Evolutionary conservation across 306 rosid species (phyloP), one percentile per base, ranked within the genome.

Genomic region (Prunus mume): DNA sequence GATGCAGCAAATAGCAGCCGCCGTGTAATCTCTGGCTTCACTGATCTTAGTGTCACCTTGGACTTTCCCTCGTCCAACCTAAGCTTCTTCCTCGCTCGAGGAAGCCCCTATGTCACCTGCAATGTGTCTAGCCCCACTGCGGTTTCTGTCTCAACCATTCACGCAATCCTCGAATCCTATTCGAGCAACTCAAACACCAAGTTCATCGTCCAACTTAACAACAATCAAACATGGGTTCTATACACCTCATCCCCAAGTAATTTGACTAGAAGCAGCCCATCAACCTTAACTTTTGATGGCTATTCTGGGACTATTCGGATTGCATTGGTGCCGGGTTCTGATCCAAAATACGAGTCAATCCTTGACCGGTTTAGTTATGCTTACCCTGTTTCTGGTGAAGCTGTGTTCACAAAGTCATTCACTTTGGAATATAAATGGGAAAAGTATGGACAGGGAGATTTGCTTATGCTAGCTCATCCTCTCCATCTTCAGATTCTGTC

Each of bases 391-490:
- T 90, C 97, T 2, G 98, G 98, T 22, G 78, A 81, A 25, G 91
- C 91, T 28, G 45, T 66, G 38, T 68, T 92, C 25, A 79, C 85
- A 4, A 82, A 83, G 82, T 96, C 95, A 3, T 95, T 83, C 41
- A 2, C 14, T 65, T 69, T 92, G 78, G 91, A 88, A 68, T 95
- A 95, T 52, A 88, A 82, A 73, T 95, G 96, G 96, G 91, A 86
- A 69, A 92, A 89, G 89, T 83, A 78, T 55, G 96, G 96, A 0
- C 84, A 86, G 69, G 95, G 90, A 0, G 93, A 90, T 63, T 78
- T 95, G 86, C 74, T 92, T 14, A 74, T 94, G 80, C 78, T 94
- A 9, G 97, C 96, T 6, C 98, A 94, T 77, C 98, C 96, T 79
- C 88, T 94, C 5, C 98, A 94, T 87, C 76, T 90, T 46, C 72